Base-by-base conservation (phyloP, 176 grass and related monocot species). In the bread wheat (Triticum aestivum) region DNA sequence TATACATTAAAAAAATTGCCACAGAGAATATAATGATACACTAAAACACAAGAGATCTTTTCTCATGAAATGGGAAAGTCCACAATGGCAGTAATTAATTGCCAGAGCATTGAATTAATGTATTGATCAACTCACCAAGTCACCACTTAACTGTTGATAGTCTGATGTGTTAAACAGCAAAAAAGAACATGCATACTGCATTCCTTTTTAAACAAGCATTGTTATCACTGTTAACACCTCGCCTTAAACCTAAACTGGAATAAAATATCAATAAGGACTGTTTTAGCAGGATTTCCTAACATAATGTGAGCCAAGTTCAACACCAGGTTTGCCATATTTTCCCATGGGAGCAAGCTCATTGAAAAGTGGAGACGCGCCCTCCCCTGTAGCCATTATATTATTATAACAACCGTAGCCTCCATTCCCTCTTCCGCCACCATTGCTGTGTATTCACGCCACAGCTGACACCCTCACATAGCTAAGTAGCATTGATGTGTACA, bases 181-280 rank as follows among this genome's bases (percentile, higher is more conserved):
- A 21, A 15, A 63, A 71, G 39, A 78, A 71, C 70, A 78, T 73
- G 65, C 2, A 13, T 49, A 77, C 3, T 13, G 5, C 26, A 79
- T 77, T 71, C 49, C n/a, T 17, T 83, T 73, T 64, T 68, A 63
- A 34, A 87, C 4, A 87, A 69, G 35, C 29, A 80, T 29, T 29
- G 74, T 14, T 51, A 75, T 67, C 10, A 66, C 44, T 14, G 79
- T 41, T 52, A 87, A 21, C 3, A 30, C 9, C 4, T 75, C 18
- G 30, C 54, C 24, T 37, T 68, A 80, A 10, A 39, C 45, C 0
- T 33, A 68, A 75, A 79, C 35, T 49, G 35, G 24, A 84, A 69
- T 37, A 27, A 18, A 69, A 30, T 33, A 75, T 39, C 27, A 65
- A 30, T 10, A 77, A 82, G 65, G 37, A 71, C 29, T 15, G 61